Evolutionary conservation across 164 flowering plant genomes (phyloP).

Genomic region (Dillenia turbinata): DNA sequence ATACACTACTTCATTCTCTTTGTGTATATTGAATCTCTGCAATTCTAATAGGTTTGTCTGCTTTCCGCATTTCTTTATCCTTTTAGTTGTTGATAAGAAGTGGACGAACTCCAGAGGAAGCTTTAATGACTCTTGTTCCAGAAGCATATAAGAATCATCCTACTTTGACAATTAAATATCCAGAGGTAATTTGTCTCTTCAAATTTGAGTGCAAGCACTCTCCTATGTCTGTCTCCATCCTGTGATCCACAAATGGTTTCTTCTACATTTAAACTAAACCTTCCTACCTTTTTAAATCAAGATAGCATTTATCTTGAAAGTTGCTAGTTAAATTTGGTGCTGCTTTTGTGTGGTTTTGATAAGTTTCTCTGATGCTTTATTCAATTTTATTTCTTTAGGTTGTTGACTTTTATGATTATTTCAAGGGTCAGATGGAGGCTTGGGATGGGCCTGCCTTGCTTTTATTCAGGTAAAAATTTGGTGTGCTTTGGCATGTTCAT

Average conservation of each 20-base stretch:
- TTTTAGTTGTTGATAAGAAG: slow-evolving; percentile 83
- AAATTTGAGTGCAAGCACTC: not conserved
- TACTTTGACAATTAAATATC: slow-evolving; percentile 81
- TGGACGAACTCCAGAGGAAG: slow-evolving; percentile 92
- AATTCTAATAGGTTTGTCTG: no score
- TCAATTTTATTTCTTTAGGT: slow-evolving; percentile 35
- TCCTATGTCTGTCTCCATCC: no score
- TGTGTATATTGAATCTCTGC: no score
- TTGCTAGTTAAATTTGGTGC: no score
- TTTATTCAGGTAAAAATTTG: slow-evolving; percentile 68
- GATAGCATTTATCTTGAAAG: no score
- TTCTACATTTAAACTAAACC: no score
- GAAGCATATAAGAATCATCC: slow-evolving; percentile 99
- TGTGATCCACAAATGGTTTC: no score
- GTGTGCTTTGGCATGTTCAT: not conserved
- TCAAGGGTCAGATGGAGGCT: slow-evolving; percentile 99
- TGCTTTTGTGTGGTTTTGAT: not conserved
- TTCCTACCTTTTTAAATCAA: no score
- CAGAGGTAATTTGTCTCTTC: slow-evolving; percentile 62
- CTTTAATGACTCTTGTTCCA: slow-evolving; percentile 98
- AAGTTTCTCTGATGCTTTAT: not conserved
- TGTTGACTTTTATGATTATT: slow-evolving; percentile 88
- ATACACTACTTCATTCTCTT: no score
- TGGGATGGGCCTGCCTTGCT: slow-evolving; percentile 99
- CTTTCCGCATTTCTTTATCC: not conserved